A percentile compares a stretch with the other conserved stretches of the same genome.
Evolutionary conservation across 225 moss, liverwort and hornwort genomes (phyloP).

Genomic region (Bryum argenteum): DNA sequence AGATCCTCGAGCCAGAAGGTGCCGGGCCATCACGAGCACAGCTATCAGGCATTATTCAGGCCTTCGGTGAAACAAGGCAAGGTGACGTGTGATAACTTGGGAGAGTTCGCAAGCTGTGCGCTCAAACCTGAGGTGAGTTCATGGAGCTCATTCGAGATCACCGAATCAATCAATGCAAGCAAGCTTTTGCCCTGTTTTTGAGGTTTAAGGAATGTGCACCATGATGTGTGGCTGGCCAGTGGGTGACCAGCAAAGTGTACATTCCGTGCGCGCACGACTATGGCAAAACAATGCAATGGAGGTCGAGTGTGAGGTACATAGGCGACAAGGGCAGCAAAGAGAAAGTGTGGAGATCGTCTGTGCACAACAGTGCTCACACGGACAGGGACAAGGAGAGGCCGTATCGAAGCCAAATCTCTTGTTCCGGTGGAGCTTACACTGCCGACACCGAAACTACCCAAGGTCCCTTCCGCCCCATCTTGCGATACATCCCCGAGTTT

Average conservation of each 20-base stretch:
- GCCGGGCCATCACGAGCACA: constrained; percentile 19
- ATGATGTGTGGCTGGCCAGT: constrained; percentile 34
- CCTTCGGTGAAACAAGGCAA: constrained; percentile 37
- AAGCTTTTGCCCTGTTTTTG: too few species aligned
- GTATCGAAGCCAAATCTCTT: constrained; percentile 34
- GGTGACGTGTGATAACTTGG: constrained; percentile 28
- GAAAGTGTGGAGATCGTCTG: constrained; percentile 44
- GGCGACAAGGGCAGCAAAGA: constrained; percentile 31
- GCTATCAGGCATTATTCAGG: constrained; percentile 41
- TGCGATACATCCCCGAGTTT: constrained; percentile 50
- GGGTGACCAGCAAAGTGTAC: constrained; percentile 38
- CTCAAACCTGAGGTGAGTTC: constrained; percentile 36
- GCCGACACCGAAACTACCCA: constrained; percentile 32
- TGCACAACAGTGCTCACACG: constrained; percentile 24
- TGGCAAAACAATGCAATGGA: constrained; percentile 50
- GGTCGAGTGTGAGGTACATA: constrained; percentile 31
- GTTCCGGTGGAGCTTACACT: constrained; percentile 29
- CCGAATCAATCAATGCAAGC: too few species aligned
- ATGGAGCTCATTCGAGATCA: not conserved
- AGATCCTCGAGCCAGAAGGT: constrained; percentile 45
- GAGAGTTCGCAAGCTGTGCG: constrained; percentile 39
- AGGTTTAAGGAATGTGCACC: not conserved
- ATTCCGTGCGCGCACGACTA: constrained; percentile 37
- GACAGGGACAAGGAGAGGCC: constrained; percentile 44
- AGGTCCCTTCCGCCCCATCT: constrained; percentile 33